Conservation (phyloP, 1,284 basidiomycete species). For the Trametes versicolor region DNA sequence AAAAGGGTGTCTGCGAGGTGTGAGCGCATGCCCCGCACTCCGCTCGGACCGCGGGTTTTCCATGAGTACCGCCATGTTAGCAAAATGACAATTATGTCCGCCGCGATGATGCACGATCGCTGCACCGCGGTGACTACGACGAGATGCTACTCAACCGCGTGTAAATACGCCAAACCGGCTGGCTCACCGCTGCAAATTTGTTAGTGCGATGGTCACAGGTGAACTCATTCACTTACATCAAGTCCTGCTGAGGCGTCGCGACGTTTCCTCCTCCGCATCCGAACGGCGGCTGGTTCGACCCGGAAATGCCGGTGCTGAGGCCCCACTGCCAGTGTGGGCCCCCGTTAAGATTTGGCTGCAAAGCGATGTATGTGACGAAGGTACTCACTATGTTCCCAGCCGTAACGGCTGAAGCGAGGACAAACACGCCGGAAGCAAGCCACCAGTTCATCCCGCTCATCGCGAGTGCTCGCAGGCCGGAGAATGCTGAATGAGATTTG, state of each 20-base stretch:
- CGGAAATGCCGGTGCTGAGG: no score
- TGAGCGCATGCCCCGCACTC: neutral
- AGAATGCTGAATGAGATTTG: neutral
- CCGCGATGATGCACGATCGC: conserved; percentile 6
- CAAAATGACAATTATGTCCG: conserved; percentile 5
- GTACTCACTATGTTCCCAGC: neutral
- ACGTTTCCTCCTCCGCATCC: no score
- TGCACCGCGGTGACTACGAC: neutral
- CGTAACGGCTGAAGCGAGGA: neutral
- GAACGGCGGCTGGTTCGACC: no score
- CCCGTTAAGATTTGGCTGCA: no score
- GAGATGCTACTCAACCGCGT: neutral
- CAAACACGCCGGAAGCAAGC: neutral
- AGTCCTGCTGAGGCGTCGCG: no score
- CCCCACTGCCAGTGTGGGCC: no score
- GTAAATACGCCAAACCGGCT: neutral
- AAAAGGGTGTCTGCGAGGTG: neutral
- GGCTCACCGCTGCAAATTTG: neutral
- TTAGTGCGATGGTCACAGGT: neutral
- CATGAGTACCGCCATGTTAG: conserved; percentile 1
- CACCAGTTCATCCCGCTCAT: conserved; percentile 1
- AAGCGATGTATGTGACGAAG: no score
- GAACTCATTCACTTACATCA: no score
- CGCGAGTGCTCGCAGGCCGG: neutral
- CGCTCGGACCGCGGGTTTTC: neutral